Evolutionary conservation across 2,329 filamentous ascomycete species (phyloP), one percentile per base, ranked within the genome.

Genomic region (Coniochaeta pulveracea): DNA sequence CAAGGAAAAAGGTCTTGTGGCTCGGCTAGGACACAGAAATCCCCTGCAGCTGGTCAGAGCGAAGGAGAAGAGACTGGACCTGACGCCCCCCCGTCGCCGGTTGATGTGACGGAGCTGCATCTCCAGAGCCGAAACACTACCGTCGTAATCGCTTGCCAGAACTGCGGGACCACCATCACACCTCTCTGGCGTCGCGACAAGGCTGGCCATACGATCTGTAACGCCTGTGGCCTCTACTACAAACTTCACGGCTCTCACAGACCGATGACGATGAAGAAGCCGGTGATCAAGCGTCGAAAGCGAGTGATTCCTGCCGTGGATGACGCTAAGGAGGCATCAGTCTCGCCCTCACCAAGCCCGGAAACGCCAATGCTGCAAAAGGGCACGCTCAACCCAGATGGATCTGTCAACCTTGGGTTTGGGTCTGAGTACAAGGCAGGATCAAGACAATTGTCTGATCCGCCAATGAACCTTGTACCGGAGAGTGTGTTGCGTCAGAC

Each of bases 261-360:
- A 26, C 91, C 91, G 0, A 85, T 91, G 5, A 85, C 85, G n/a
- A 96, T 98, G 91, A 98, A 96, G 58, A 96, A 95, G 56, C 82
- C 85, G 3, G 83, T 93, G 17, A 98, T 98, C 55, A 96, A 98
- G 58, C 76, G 91, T 40, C 72, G 91, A 39, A 96, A 96, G 66
- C 79, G 91, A 37, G 86, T 96, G 5, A 88, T 96, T 26, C 88
- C 60, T 34, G 54, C 56, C 14, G 57, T 61, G 34, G 51, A 50
- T 17, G 46, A 66, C 31, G 53, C 60, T 28, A 61, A 66, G 22
- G 71, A 76, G 19, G 63, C 56, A 6, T 57, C 62, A 10, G 61
- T 66, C 12, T 59, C 62, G 3, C 57, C 60, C 12, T 56, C 52
- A 6, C 56, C 47, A 24, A 39, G 37, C 1, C 43, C 48, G 1